Evolutionary conservation across 108 stramenopile species (phyloP).

Genomic region (Nitzschia inconspicua): DNA sequence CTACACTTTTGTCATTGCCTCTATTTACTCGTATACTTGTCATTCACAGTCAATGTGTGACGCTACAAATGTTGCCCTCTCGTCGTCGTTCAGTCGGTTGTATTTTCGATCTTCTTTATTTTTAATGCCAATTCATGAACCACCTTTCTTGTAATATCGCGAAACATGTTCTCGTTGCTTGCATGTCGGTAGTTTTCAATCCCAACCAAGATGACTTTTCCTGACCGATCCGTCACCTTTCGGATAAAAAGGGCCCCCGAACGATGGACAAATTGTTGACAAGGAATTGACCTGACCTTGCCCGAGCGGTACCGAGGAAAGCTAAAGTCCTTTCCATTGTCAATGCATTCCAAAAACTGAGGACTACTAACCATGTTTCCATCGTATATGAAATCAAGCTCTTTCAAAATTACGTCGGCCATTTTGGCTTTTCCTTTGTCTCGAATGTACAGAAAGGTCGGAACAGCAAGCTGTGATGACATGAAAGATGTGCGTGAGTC

Average conservation of each 20-base stretch:
- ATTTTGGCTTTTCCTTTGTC: conserved; percentile 38
- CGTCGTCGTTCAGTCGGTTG: too few species aligned
- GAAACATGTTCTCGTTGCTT: conserved; percentile 20
- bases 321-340: conserved; percentile 54
- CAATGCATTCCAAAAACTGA: conserved; percentile 46
- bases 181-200: conserved; percentile 34
- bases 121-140: background rate
- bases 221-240: conserved; percentile 41
- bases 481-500: background rate
- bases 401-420: conserved; percentile 40
- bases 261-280: conserved; percentile 72
- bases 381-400: conserved; percentile 77
- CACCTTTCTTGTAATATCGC: conserved; percentile 11
- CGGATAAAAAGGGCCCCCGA: conserved; percentile 70
- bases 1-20: too few species aligned
- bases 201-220: conserved; percentile 33
- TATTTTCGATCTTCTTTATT: too few species aligned
- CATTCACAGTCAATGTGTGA: too few species aligned
- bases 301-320: conserved; percentile 43
- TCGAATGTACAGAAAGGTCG: conserved; percentile 43
- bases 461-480: conserved; percentile 45
- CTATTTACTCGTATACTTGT: too few species aligned
- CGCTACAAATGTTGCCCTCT: too few species aligned
- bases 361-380: conserved; percentile 66
- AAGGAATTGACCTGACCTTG: conserved; percentile 15